A percentile compares a stretch with the other conserved stretches of the same genome.
phyloP scores from a whole-genome alignment of 1,139 yeast genomes.

The Saccharomycopsis crataegensis region DNA sequence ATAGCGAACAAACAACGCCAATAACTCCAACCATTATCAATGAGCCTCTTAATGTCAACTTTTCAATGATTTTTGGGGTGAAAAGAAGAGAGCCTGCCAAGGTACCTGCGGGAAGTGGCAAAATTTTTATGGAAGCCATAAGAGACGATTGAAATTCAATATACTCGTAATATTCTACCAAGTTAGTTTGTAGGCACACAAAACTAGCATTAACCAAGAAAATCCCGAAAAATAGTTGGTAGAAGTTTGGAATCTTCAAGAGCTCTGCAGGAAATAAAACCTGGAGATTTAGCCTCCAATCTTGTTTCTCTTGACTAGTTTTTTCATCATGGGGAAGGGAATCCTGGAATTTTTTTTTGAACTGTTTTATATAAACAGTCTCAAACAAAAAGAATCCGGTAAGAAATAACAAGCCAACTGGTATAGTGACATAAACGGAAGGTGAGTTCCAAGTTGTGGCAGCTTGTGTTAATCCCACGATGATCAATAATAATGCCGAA shows the following conservation, averaged over 20 bases:
- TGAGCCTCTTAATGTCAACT: background rate
- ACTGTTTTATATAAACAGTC: conserved; percentile 12
- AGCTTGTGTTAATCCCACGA: conserved; percentile 26
- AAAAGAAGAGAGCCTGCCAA: conserved; percentile 21
- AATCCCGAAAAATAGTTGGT: conserved; percentile 6
- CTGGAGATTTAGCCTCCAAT: conserved; percentile 11
- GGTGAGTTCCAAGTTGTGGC: conserved; percentile 25
- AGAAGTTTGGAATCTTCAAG: conserved; percentile 8
- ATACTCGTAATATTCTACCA: conserved; percentile 17
- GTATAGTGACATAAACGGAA: conserved; percentile 24
- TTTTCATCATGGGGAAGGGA: background rate
- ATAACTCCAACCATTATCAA: background rate
- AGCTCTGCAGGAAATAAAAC: conserved; percentile 14
- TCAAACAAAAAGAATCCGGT: conserved; percentile 22
- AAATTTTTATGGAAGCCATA: conserved; percentile 27
- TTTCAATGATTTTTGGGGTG: conserved; percentile 15
- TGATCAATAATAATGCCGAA: conserved; percentile 27
- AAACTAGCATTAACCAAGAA: conserved; percentile 20
- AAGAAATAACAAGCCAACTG: conserved; percentile 26
- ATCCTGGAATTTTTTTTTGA: conserved; percentile 5
- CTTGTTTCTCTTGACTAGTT: too few relatives aligned
- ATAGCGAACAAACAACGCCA: conserved; percentile 10
- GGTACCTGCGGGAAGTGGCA: conserved; percentile 26
- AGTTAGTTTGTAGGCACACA: conserved; percentile 18
- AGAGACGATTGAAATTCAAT: conserved; percentile 24